Conservation (phyloP, 371 early-diverging fungal species). For the Mucor saturninus region DNA sequence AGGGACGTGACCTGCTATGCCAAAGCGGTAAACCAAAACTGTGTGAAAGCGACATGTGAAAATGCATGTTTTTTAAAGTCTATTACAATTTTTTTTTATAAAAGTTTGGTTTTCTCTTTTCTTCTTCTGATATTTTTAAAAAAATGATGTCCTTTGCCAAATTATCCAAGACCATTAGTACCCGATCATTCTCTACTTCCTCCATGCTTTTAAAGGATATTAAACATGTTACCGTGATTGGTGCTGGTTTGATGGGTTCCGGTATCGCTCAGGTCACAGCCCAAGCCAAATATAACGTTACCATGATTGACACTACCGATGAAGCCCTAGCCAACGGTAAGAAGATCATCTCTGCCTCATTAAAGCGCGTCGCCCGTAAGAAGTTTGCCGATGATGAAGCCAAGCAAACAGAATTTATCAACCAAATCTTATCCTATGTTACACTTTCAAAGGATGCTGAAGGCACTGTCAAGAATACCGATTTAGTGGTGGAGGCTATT, state of each 20-base stretch:
- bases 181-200: constrained; percentile 27
- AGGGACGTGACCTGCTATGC: too few species aligned
- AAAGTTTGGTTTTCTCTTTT: not conserved
- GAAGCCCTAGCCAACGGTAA: constrained; percentile 79
- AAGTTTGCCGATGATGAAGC: constrained; percentile 75
- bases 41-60: not conserved
- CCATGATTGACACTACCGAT: constrained; percentile 84
- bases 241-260: constrained; percentile 93
- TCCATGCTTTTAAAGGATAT: constrained; percentile 41
- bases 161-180: not conserved
- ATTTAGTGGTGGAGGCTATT: constrained; percentile 93
- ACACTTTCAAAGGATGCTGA: constrained; percentile 64
- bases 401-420: constrained; percentile 67
- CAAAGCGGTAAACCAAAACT: too few species aligned
- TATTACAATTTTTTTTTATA: not conserved
- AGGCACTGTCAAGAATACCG: constrained; percentile 60
- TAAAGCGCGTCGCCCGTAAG: constrained; percentile 90
- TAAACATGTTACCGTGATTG: constrained; percentile 73
- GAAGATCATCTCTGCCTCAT: constrained; percentile 77
- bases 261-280: constrained; percentile 96
- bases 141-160: constrained; percentile 17
- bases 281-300: constrained; percentile 78
- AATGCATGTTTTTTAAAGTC: not conserved
- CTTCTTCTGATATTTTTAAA: not conserved
- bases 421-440: constrained; percentile 68